Base-by-base conservation (phyloP, 1,284 basidiomycete species). In the Rhodotorula sp. region DNA sequence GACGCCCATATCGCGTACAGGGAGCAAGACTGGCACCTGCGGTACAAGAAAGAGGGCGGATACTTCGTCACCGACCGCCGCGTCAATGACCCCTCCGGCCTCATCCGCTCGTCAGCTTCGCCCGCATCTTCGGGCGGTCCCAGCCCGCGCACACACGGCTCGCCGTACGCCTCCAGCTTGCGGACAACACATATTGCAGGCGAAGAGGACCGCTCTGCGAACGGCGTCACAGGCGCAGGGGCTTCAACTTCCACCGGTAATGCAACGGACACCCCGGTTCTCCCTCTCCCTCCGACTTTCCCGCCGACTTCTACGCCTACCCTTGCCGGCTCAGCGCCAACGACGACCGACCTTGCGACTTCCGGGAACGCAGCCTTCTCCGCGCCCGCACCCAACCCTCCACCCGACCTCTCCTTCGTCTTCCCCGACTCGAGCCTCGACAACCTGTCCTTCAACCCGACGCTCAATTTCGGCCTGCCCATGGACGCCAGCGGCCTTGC, bases 1-100 rank as follows among this genome's bases (percentile, higher is more conserved):
- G 57, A 59, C 18, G 7, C 2, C 20, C 28, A 10, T 15, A 4
- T 26, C 9, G 37, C 3, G 4, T 11, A 4, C 51, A 61, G 72
- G 9, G 68, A 75, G 50, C 73, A 75, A 62, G 73, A 75, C 46
- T 75, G 73, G 73, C 62, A 72, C 47, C 47, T 69, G 16, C 64
- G 62, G n/a, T 69, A 62, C 60, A 59, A 65, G 56, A 65, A 65
- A 56, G 70, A 71, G 22, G 69, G 67, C 44, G 66, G 64, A 9
- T 71, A 66, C 59, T 70, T 71, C 40, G 64, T 70, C 55, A 67
- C 64, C 11, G 69, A 70, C n/a, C 64, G 64, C 6, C 57, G 58
- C 46, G n/a, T 62, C 30, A 57, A 62, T 56, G 65, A 60, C 34
- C 65, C 73, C 15, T 48, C 64, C 1, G 61, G 63, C 37, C 44